Conservation (phyloP, 495 filamentous ascomycete species). For the Penicillium steckii region DNA sequence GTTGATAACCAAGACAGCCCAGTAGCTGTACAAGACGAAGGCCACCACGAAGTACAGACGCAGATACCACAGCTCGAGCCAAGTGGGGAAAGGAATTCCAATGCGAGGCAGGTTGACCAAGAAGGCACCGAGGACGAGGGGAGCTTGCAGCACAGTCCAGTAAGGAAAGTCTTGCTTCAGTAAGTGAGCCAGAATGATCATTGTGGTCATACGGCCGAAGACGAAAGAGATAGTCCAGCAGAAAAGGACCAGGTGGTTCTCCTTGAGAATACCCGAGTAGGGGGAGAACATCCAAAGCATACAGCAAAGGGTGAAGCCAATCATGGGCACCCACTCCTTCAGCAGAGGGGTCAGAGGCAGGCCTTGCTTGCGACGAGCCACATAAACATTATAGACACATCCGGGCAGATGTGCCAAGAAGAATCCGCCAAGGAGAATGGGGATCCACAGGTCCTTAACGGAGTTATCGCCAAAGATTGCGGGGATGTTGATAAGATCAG, state of each 20-base stretch:
- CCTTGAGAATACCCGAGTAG: conserved; percentile 70
- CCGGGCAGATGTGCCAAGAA: conserved; percentile 78
- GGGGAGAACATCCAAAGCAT: conserved; percentile 86
- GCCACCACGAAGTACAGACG: conserved; percentile 80
- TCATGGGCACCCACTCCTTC: conserved; percentile 92
- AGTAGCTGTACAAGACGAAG: conserved; percentile 78
- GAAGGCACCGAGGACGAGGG: conserved; percentile 79
- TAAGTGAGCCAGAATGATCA: conserved; percentile 96
- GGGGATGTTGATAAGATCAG: conserved; percentile 58
- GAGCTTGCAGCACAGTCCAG: conserved; percentile 89
- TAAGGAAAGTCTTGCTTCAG: conserved; percentile 92
- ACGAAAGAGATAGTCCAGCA: conserved; percentile 93
- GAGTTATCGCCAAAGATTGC: conserved; percentile 63
- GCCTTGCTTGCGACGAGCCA: conserved; percentile 66
- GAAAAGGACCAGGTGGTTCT: conserved; percentile 88
- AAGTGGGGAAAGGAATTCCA: conserved; percentile 63
- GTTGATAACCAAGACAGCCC: conserved; percentile 88
- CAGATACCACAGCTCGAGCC: conserved; percentile 75
- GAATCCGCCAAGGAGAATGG: conserved; percentile 68
- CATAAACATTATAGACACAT: conserved; percentile 76
- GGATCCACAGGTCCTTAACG: conserved; percentile 85
- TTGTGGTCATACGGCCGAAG: conserved; percentile 99
- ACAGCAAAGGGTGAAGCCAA: conserved; percentile 70
- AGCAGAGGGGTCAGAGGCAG: conserved; percentile 83
- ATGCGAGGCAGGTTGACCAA: conserved; percentile 79